These are phyloP conservation scores for Talaromyces borbonicus DNA, from an alignment of 495 filamentous ascomycete species.

Conservation along the genomic window DNA sequence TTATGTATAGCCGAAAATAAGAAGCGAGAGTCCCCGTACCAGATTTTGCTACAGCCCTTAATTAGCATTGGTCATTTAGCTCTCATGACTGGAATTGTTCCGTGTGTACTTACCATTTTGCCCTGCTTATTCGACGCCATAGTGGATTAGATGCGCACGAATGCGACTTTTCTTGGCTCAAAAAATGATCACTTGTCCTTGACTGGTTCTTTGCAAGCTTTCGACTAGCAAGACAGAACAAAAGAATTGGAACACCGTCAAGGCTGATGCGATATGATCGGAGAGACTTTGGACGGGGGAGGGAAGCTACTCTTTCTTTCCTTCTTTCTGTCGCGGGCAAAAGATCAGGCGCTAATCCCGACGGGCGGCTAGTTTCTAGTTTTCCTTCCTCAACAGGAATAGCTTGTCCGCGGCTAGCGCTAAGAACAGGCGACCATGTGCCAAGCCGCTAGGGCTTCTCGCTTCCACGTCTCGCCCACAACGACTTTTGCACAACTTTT, in stretches of 20 bases:
- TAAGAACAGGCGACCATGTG: constrained; percentile 8
- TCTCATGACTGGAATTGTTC: background rate
- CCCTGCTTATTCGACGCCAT: constrained; percentile 91
- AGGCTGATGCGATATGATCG: background rate
- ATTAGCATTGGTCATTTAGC: constrained; percentile 53
- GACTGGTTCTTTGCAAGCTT: background rate
- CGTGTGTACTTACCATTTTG: constrained; percentile 78
- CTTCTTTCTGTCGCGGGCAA: too few relatives aligned
- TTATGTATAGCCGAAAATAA: background rate
- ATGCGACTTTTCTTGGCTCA: constrained; percentile 53
- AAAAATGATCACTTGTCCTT: constrained; percentile 34
- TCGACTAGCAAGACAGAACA: constrained; percentile 13
- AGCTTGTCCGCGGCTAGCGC: background rate
- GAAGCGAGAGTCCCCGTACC: constrained; percentile 60
- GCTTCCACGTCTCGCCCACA: constrained; percentile 38
- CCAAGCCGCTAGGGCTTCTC: constrained; percentile 33
- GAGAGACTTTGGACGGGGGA: too few relatives aligned
- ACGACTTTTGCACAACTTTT: constrained; percentile 30
- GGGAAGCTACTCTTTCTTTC: too few relatives aligned
- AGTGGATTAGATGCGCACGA: constrained; percentile 51
- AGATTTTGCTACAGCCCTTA: constrained; percentile 80
- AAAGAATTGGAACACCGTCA: background rate
- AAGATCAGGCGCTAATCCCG: background rate
- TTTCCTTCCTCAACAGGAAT: background rate
- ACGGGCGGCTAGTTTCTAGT: background rate